Evolutionary conservation across 1,284 basidiomycete species (phyloP).

Genomic region (Pseudozyma pruni): DNA sequence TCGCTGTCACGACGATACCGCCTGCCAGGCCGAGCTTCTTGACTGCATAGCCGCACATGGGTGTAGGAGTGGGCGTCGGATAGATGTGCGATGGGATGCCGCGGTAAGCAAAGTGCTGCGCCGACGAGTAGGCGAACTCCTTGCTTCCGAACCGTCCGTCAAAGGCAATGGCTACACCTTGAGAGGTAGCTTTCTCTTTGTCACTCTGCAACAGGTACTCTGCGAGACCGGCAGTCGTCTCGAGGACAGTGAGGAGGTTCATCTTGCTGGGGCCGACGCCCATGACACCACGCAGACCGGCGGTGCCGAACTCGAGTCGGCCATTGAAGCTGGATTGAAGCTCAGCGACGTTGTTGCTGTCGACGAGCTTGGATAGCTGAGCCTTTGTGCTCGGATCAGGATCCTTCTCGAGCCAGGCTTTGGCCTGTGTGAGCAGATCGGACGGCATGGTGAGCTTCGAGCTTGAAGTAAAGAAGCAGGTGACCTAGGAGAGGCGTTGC

Average conservation of each 20-base stretch:
- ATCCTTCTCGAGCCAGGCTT: constrained; percentile 55
- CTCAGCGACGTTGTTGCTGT: constrained; percentile 35
- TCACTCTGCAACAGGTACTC: constrained; percentile 46
- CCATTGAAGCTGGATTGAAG: constrained; percentile 53
- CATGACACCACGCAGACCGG: constrained; percentile 58
- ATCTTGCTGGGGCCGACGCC: constrained; percentile 57
- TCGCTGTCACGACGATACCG: constrained; percentile 60
- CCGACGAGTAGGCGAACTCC: constrained; percentile 52
- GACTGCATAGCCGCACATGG: constrained; percentile 59
- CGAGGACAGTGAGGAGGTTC: constrained; percentile 59
- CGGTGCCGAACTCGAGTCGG: constrained; percentile 58
- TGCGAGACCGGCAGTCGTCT: constrained; percentile 57
- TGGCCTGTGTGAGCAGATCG: constrained; percentile 39
- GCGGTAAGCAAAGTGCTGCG: constrained; percentile 49
- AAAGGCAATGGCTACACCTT: constrained; percentile 63
- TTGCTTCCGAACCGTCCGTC: constrained; percentile 59
- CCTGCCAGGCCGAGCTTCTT: constrained; percentile 54
- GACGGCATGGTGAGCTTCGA: constrained; percentile 10
- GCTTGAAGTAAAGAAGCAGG: too few species aligned
- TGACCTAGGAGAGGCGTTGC: too few species aligned
- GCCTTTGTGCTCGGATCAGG: constrained; percentile 43
- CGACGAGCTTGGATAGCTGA: constrained; percentile 42
- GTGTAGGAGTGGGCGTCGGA: constrained; percentile 44
- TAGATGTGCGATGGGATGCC: constrained; percentile 55
- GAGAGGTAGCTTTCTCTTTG: constrained; percentile 18